Conservation (phyloP, 2,329 filamentous ascomycete species). For the Clonostachys rosea region DNA sequence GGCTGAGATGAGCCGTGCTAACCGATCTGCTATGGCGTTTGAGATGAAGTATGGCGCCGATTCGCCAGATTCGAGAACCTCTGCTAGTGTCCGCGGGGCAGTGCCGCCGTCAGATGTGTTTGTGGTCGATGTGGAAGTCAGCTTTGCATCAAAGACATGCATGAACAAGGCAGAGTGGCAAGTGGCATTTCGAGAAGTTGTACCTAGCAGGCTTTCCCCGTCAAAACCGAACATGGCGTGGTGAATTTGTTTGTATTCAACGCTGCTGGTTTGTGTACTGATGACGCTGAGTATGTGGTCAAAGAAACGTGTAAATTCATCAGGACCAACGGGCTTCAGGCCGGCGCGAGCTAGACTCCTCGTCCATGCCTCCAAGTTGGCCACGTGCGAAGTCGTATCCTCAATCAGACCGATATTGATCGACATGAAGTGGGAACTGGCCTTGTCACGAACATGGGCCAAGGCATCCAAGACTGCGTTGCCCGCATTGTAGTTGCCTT, state of each 20-base stretch:
- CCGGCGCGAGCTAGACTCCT: no score
- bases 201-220: no score
- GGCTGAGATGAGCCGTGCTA: not conserved
- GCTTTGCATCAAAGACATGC: not conserved
- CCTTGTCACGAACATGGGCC: constrained; percentile 25
- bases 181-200: no score
- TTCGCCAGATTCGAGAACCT: not conserved
- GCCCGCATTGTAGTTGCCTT: constrained; percentile 29
- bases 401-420: constrained; percentile 49
- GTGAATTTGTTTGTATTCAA: no score
- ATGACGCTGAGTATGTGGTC: not conserved
- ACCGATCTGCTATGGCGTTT: not conserved
- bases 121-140: not conserved
- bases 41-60: not conserved
- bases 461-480: constrained; percentile 31
- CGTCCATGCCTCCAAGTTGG: constrained; percentile 22
- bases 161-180: no score
- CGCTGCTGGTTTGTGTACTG: not conserved
- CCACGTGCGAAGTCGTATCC: constrained; percentile 44
- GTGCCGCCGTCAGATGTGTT: not conserved
- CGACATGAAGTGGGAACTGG: constrained; percentile 35
- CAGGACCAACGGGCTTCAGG: no score
- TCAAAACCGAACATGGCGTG: no score
- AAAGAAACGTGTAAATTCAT: not conserved
- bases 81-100: not conserved